A percentile compares a stretch with the other conserved stretches of the same genome.
Conservation (phyloP, 2,329 filamentous ascomycete genomes). For the Claviceps quebecensis region DNA sequence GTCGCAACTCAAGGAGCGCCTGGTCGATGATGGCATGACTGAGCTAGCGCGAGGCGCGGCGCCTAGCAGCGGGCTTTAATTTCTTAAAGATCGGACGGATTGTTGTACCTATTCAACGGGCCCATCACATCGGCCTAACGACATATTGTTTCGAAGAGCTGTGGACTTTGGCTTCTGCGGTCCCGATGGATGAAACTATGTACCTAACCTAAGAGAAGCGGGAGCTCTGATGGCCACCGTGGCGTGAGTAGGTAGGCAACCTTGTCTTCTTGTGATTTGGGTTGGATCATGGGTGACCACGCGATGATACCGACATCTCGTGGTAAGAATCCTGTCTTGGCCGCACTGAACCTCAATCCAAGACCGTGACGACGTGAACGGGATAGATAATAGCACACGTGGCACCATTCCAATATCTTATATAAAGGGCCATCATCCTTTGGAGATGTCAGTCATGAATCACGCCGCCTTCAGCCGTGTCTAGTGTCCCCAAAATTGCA, state of each 20-base stretch:
- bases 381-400: neutral
- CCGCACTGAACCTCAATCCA: neutral
- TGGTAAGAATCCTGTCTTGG: neutral
- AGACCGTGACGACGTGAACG: neutral
- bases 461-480: no score
- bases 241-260: no score
- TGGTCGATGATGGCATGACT: slow-evolving; percentile 14
- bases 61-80: slow-evolving; percentile 15
- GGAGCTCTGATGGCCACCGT: neutral
- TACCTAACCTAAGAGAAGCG: neutral
- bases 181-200: neutral
- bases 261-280: no score
- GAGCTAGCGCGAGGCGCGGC: slow-evolving; percentile 16
- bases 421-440: neutral
- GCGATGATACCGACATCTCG: neutral
- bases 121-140: neutral
- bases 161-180: neutral
- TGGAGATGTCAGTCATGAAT: no score
- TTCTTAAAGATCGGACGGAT: slow-evolving; percentile 16
- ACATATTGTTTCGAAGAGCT: neutral
- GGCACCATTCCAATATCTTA: no score
- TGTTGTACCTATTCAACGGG: neutral
- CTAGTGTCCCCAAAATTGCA: no score
- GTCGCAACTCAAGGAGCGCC: neutral
- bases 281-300: no score